Percentiles rank a stretch among this genome's conserved stretches.
Evolutionary conservation across 2,329 filamentous ascomycete species (phyloP).

Genomic region (Seiridium cupressi): DNA sequence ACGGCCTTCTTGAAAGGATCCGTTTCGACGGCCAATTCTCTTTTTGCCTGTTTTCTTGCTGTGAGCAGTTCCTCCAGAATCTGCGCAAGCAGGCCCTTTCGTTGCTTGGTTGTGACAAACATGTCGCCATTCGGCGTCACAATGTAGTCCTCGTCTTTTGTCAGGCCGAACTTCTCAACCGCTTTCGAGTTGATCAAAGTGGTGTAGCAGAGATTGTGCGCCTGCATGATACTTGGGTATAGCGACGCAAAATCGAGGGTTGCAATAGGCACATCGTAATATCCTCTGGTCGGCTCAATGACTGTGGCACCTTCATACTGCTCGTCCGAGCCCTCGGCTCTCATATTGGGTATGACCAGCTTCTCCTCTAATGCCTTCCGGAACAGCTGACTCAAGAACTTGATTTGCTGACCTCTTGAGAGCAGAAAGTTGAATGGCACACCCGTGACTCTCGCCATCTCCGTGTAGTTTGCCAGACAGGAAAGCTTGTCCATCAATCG

Average conservation of each 20-base stretch:
- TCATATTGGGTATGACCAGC: conserved; percentile 87
- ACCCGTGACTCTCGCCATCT: conserved; percentile 99
- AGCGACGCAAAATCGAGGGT: conserved; percentile 98
- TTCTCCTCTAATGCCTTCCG: conserved; percentile 91
- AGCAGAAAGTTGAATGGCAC: conserved; percentile 96
- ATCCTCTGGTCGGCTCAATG: conserved; percentile 90
- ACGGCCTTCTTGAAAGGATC: conserved; percentile 98
- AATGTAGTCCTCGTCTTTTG: conserved; percentile 93
- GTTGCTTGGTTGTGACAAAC: conserved; percentile 83
- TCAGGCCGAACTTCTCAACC: conserved; percentile 72
- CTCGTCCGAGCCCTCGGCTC: conserved; percentile 69
- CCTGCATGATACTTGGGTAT: conserved; percentile 98
- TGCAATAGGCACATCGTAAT: conserved; percentile 92
- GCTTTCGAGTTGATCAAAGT: conserved; percentile 79
- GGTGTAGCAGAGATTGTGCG: conserved; percentile 97
- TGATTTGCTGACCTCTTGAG: conserved; percentile 90
- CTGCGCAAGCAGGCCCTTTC: conserved; percentile 89
- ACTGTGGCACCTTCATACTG: conserved; percentile 98
- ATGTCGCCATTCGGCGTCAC: conserved; percentile 91
- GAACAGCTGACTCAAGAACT: conserved; percentile 96
- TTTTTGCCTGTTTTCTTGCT: conserved; percentile 94
- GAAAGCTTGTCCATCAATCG: conserved; percentile 96
- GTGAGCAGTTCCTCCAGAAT: conserved; percentile 90
- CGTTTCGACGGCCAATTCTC: conserved; percentile 81
- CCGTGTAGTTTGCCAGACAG: conserved; percentile 97